These are phyloP conservation scores for Sanghuangporus sanghuang DNA, from an alignment of 1,284 basidiomycete genomes.

Conservation along the genomic window DNA sequence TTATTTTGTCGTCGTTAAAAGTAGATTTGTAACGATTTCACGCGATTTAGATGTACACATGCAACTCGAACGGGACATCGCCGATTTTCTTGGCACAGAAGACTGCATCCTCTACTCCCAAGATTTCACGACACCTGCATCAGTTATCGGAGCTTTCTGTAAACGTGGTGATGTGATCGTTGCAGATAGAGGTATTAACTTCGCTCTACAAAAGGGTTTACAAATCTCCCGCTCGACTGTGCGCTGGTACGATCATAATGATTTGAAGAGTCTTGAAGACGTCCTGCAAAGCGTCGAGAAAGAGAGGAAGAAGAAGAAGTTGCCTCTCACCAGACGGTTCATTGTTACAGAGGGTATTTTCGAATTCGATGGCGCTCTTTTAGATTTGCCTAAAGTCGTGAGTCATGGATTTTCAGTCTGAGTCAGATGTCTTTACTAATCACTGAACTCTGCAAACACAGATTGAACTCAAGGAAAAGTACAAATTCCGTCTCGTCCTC, in stretches of 20 bases:
- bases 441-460: slow-evolving; percentile 26
- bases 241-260: slow-evolving; percentile 96
- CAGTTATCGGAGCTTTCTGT: slow-evolving; percentile 95
- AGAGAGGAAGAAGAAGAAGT: slow-evolving; percentile 80
- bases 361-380: slow-evolving; percentile 90
- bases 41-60: slow-evolving; percentile 80
- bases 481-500: slow-evolving; percentile 93
- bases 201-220: slow-evolving; percentile 96
- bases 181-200: slow-evolving; percentile 92
- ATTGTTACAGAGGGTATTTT: slow-evolving; percentile 98
- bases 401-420: slow-evolving; percentile 27
- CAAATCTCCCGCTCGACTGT: slow-evolving; percentile 92
- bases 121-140: slow-evolving; percentile 87
- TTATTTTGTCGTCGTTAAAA: neutral
- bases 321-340: slow-evolving; percentile 85
- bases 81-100: slow-evolving; percentile 88
- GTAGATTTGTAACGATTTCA: neutral
- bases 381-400: slow-evolving; percentile 87
- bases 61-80: slow-evolving; percentile 83
- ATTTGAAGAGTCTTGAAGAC: slow-evolving; percentile 86
- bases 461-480: slow-evolving; percentile 92
- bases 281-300: slow-evolving; percentile 82
- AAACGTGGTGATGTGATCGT: slow-evolving; percentile 98
- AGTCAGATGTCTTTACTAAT: neutral
- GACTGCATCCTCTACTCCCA: slow-evolving; percentile 92